Evolutionary conservation across 441 rosid genomes (phyloP), one percentile per base, ranked within the genome.

Genomic region (Raphanus hybrid): DNA sequence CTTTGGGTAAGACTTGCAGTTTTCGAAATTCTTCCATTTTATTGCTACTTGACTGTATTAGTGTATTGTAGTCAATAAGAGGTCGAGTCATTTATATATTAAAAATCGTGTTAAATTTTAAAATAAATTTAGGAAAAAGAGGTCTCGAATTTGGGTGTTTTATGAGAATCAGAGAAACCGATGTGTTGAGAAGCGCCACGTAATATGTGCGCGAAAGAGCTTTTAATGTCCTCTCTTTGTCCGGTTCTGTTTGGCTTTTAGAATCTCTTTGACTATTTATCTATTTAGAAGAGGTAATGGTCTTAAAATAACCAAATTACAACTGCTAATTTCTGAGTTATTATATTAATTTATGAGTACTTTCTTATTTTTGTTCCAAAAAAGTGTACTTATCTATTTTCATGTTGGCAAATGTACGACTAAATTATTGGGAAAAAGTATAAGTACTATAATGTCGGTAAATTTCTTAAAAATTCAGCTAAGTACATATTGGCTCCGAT

Each of bases 71-170:
- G 43, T 45, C 32, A 64, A 57, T 34, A 45, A 7, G 27, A 73
- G 74, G 78, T 79, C 71, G 74, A 74, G 78, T 20, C 57, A 64
- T 41, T 14, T 34, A 55, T 63, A n/a, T 9, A 79, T 54, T n/a
- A 59, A 68, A 62, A 27, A 7, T 59, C 6, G 43, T 37, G 8
- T 12, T 8, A 10, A 16, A 18, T 6, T 5, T 45, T 8, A 29
- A 20, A 43, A 54, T 55, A 62, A 5, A 41, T 55, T 64, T 29
- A 69, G 78, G 78, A 79, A 74, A 79, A 79, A 74, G 78, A 79
- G 82, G 78, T 69, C 75, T 79, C 78, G 82, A 75, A 79, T 78
- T 73, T 79, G 78, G 82, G 79, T 79, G 82, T 79, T 79, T 79
- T 79, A 59, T 79, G 78, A 79, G 72, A 69, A 62, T 37, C 69